Percentiles rank a stretch among this genome's conserved stretches.
Conservation (phyloP, 768 basidiomycete species). For the Asterophora lycoperdoides region DNA sequence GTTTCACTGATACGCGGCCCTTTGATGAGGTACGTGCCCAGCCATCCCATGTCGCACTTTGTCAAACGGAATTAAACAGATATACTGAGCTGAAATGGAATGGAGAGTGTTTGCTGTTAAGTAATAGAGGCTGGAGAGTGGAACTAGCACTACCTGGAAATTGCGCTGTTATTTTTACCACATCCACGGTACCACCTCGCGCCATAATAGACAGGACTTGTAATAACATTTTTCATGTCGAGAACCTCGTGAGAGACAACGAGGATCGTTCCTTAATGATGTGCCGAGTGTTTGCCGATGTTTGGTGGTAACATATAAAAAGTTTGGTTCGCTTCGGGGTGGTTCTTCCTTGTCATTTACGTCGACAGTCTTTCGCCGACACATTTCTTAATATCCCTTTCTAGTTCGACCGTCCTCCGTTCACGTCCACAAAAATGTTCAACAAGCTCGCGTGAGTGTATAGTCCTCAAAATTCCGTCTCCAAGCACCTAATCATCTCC, state of each 20-base stretch:
- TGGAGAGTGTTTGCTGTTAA: neutral
- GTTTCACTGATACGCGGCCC: conserved; percentile 90
- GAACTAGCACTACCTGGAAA: neutral
- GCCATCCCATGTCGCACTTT: neutral
- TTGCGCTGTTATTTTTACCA: too few relatives aligned
- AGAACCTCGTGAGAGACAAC: neutral
- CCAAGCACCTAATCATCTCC: neutral
- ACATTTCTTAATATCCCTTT: conserved; percentile 20
- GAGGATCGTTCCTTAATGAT: conserved; percentile 1
- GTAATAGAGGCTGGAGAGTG: neutral
- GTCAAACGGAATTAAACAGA: conserved; percentile 8
- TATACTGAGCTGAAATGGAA: conserved; percentile 13
- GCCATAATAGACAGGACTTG: too few relatives aligned
- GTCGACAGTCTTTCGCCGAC: conserved; percentile 18
- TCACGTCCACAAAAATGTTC: conserved; percentile 42
- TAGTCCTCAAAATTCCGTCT: neutral
- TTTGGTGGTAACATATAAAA: conserved; percentile 27
- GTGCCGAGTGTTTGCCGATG: conserved; percentile 21
- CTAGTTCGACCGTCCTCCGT: conserved; percentile 15
- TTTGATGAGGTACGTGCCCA: conserved; percentile 88
- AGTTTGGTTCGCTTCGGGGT: neutral
- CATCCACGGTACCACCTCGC: too few relatives aligned
- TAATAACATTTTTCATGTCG: too few relatives aligned
- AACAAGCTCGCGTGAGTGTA: conserved; percentile 41
- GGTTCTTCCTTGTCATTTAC: conserved; percentile 5